Conservation (phyloP, 1,139 yeast species). For the Geotrichum armillariae region DNA sequence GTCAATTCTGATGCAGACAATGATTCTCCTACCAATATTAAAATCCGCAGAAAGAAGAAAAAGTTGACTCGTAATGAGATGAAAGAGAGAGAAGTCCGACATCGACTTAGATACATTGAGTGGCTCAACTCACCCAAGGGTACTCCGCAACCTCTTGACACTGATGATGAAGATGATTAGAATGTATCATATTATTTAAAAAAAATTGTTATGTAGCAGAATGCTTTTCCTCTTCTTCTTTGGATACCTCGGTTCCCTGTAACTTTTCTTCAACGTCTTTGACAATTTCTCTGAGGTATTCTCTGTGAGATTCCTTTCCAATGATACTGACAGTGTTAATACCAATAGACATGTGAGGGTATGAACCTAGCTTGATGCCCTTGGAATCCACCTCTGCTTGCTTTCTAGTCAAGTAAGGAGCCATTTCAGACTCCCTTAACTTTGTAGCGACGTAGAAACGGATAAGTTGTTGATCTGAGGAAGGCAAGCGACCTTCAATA, state of each 20-base stretch:
- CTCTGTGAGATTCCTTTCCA: slow-evolving; percentile 49
- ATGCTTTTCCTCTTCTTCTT: slow-evolving; percentile 51
- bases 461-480: slow-evolving; percentile 38
- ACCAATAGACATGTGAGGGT: slow-evolving; percentile 70
- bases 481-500: slow-evolving; percentile 35
- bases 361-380: slow-evolving; percentile 71
- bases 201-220: slow-evolving; percentile 9
- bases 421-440: slow-evolving; percentile 64
- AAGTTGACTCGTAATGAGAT: slow-evolving; percentile 95
- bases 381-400: slow-evolving; percentile 50
- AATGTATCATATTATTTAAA: neutral
- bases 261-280: slow-evolving; percentile 47
- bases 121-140: slow-evolving; percentile 98
- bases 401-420: slow-evolving; percentile 56
- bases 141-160: slow-evolving; percentile 89
- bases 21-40: slow-evolving; percentile 94
- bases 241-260: slow-evolving; percentile 55
- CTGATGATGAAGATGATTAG: slow-evolving; percentile 82
- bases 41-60: slow-evolving; percentile 80
- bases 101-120: slow-evolving; percentile 89
- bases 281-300: slow-evolving; percentile 48
- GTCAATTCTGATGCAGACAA: slow-evolving; percentile 35
- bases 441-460: slow-evolving; percentile 65
- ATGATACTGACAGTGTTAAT: slow-evolving; percentile 71
- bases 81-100: slow-evolving; percentile 87